These are phyloP conservation scores for Dryas drummondii DNA, from an alignment of 306 rosid species.

Conservation along the genomic window DNA sequence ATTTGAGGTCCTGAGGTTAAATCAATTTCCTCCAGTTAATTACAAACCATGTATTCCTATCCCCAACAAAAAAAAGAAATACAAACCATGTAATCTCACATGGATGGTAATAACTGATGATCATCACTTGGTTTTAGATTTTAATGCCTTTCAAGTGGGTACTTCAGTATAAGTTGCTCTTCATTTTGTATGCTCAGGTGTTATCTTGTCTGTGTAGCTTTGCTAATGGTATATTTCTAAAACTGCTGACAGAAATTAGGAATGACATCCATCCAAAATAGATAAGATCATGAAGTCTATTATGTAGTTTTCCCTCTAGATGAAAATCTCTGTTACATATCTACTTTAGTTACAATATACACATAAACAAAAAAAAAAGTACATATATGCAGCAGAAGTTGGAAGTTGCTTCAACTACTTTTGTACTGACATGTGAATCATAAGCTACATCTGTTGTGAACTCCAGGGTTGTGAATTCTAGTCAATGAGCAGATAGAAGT, in stretches of 20 bases:
- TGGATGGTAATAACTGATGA: background rate
- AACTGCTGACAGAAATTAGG: background rate
- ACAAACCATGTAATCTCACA: background rate
- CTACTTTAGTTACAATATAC: background rate
- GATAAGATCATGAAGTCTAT: background rate
- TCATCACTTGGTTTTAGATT: background rate
- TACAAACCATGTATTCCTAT: background rate
- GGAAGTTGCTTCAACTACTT: background rate
- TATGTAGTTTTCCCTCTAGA: background rate
- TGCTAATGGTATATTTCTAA: background rate
- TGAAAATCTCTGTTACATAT: background rate
- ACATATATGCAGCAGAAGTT: background rate
- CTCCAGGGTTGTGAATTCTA: constrained; percentile 8
- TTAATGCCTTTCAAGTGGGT: background rate
- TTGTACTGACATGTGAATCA: background rate
- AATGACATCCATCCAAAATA: background rate
- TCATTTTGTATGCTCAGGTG: background rate
- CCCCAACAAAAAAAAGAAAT: background rate
- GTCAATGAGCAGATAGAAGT: constrained; percentile 35
- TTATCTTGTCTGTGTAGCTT: background rate
- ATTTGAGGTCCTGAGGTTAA: background rate
- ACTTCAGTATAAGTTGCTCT: background rate
- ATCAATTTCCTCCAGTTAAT: background rate
- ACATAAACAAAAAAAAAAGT: background rate
- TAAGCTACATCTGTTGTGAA: background rate